Base-by-base conservation (phyloP, 345 rosid species). In the Acer yangbiense region DNA sequence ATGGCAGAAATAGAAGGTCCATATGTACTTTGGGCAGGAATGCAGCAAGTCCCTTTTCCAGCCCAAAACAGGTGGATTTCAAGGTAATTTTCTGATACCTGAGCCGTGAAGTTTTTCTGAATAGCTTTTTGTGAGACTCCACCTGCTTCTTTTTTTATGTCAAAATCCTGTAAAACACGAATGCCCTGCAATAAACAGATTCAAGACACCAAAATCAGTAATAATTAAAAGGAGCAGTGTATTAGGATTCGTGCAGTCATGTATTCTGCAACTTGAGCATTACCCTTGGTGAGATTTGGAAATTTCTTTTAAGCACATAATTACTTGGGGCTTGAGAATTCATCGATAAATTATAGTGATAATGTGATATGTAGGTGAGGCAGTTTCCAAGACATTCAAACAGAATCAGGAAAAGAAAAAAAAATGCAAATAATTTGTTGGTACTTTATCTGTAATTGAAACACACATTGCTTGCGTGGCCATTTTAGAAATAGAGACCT, bases 1-100 rank as follows among this genome's bases (percentile, higher is more conserved):
- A 90, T 81, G 61, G 92, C 92, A 23, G 94, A 82, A 73, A 86
- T 71, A n/a, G 69, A 60, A 18, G 88, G 88, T 32, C 88, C 88
- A 25, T 86, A 86, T 14, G 85, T 83, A 46, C 77, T 85, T 64
- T 62, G 81, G 12, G 39, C 75, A 21, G 86, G 88, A 32, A 81
- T 23, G 57, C 83, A 81, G 39, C 84, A 78, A n/a, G 86, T 85
- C 70, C 88, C 88, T 58, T 85, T 85, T 20, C 86, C 86, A 73
- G 84, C 86, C 88, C 88, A 85, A 79, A 85, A 83, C 46, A 86
- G 41, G 78, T 86, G 88, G 46, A 86, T 76, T 71, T 83, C 88
- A 21, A 86, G 74, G 69, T 71, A 76, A 73, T 86, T 86, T 57
- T 83, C 81, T 6, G 83, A 76, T 78, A 82, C 85, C 66, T 4